Evolutionary conservation across 768 basidiomycete species (phyloP), one percentile per base, ranked within the genome.

Genomic region (Neoboletus brunneissimus): DNA sequence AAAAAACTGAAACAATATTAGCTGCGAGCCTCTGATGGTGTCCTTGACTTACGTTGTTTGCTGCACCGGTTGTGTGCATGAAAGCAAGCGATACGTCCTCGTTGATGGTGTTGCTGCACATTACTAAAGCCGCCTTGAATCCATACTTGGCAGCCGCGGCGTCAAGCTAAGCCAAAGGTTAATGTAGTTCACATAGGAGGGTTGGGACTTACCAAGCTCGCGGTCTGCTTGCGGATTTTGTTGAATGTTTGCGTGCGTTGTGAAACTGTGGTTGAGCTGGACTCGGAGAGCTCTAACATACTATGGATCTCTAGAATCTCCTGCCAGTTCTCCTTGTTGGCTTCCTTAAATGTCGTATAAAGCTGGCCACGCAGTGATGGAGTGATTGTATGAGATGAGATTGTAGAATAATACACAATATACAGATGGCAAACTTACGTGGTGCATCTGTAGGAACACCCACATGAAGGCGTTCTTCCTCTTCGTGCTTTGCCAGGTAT

Each of bases 301-400:
- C 44, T 27, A 5, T 54, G 15, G 20, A 57, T 20, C 12, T 57
- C 51, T 15, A 57, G n/a, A 1, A 57, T 53, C 32, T 57, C 51
- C 34, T 53, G 56, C 51, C 52, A 57, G 0, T 12, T 49, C 1
- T 57, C 41, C 0, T 0, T 0, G 13, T 56, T 51, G 15, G 46
- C 55, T 40, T 56, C 44, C 6, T 56, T 51, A 22, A 56, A 56
- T 16, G 32, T 46, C 1, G 5, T 27, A 10, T 57, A 57, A 3
- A 57, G 51, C 20, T 48, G 44, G 3, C 25, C 7, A 22, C 32
- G 9, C 6, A 38, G 18, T n/a, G 37, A n/a, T 42, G 41, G 41
- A 13, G 40, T 41, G 11, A 41, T 20, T 41, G 10, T 41, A 41
- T 41, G n/a, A n/a, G 4, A 41, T 41, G 29, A 31, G 10, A 10